Base-by-base conservation (phyloP, 768 basidiomycete species). In the Boletus sp. region DNA sequence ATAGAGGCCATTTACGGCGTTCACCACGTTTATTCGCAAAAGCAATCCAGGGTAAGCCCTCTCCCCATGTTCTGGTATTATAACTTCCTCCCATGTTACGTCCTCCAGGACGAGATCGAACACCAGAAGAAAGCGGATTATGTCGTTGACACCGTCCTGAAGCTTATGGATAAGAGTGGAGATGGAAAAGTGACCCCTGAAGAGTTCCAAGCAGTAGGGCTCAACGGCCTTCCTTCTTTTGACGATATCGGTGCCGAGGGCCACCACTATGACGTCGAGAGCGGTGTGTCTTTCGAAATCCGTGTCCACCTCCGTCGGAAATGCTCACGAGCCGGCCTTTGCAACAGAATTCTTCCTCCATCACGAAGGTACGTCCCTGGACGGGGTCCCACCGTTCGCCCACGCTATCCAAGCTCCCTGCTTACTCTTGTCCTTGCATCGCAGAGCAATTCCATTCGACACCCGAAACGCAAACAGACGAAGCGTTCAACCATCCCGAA, bases 1-100 rank as follows among this genome's bases (percentile, higher is more conserved):
- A 88, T 99, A 56, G 89, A 97, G 71, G 93, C 94, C 19, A 84
- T 99, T 37, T 99, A 99, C 61, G 96, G 96, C 50, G 88, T 98
- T 8, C 93, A 97, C 70, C 95, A 98, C 65, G 79, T 93, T 53
- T 91, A 88, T 68, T 89, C 87, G 41, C 86, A 86, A 76, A 87
- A 87, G 74, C 83, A 87, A 72, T 90, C 85, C 32, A 86, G 83
- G 78, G 88, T 81, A 53, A 25, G 54, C 29, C 6, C 34, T 8
- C 8, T 6, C 25, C 29, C 4, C 44, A 14, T 3, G 19, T 21
- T 7, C 27, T 1, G 41, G 41, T 21, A 33, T 15, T 21, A 33
- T 15, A 14, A 19, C n/a, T 21, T 27, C 13, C 2, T 10, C 32
- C 52, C 35, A 34, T 7, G 33, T 37, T 39, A 41, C 53, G 8